Base-by-base conservation (phyloP, 495 filamentous ascomycete species). In the Penicillium fimorum region DNA sequence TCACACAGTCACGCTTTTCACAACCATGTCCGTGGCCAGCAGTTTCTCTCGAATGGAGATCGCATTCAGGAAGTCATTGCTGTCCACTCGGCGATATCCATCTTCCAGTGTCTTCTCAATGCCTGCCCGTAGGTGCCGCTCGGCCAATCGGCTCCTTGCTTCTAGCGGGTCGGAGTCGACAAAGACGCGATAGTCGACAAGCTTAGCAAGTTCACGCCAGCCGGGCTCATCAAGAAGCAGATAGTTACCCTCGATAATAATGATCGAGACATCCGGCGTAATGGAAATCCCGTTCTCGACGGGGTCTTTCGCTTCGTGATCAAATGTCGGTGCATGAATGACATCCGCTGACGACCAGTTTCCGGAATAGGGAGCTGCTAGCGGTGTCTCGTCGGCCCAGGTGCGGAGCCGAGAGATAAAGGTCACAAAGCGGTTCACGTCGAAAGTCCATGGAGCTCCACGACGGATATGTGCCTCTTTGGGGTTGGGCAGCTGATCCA, bases 361-460 rank as follows among this genome's bases (percentile, higher is more conserved):
- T 5, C 29, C 47, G 0, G 58, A 57, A n/a, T 27, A 51, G 8
- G 57, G 25, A 2, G 30, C 10, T n/a, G 49, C 51, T 5, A 69
- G 25, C 2, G 63, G 62, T 0, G 52, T 69, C 12, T 58, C 33
- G 37, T 71, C 63, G 4, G 67, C 65, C 61, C 63, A 66, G 5
- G n/a, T 25, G 4, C 60, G 66, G 1, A 72, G 60, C 15, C 29
- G 29, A 37, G 47, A 40, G 18, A 66, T 52, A 35, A 77, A 73
- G 0, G 27, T 25, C 0, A 77, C 52, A 29, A 77, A 69, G 0
- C 69, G 56, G 2, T 15, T 22, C 0, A 66, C 62, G 44, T 79
- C 71, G 38, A 79, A 78, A 2, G 74, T 79, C 70, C 71, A 79
- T 4, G 68, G 62, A 5, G 74, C 75, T 0, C 75, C 75, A 37